A percentile compares a stretch with the other conserved stretches of the same genome.
Evolutionary conservation across 306 rosid genomes (phyloP).

Genomic region (Gastrolobium villosum): DNA sequence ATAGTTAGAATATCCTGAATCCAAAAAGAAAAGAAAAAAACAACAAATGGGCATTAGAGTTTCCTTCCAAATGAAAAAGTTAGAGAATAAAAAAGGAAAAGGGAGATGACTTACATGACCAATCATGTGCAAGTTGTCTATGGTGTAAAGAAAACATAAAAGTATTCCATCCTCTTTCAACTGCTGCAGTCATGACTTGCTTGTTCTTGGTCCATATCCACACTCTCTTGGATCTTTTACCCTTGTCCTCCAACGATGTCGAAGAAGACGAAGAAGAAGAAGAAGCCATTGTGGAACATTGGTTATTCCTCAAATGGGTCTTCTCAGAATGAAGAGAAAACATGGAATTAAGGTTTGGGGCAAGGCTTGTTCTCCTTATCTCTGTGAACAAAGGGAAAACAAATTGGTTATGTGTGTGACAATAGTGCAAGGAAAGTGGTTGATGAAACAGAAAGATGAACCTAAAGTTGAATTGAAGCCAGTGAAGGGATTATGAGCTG

Average conservation of each 20-base stretch:
- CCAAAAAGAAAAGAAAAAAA: neutral
- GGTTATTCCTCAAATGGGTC: slow-evolving; percentile 43
- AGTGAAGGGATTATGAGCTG: neutral
- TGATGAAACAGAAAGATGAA: slow-evolving; percentile 16
- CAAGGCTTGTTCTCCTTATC: slow-evolving; percentile 45
- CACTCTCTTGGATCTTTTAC: slow-evolving; percentile 67
- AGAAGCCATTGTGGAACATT: slow-evolving; percentile 51
- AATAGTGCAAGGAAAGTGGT: neutral
- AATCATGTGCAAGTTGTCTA: slow-evolving; percentile 71
- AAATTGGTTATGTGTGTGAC: neutral
- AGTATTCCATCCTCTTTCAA: slow-evolving; percentile 92
- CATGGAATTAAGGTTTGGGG: slow-evolving; percentile 15
- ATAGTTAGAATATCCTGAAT: too few species aligned
- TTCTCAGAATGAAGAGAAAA: slow-evolving; percentile 21
- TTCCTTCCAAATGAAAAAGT: slow-evolving; percentile 24
- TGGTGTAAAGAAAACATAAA: slow-evolving; percentile 66
- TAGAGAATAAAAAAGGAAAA: neutral
- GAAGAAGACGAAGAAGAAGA: slow-evolving; percentile 33
- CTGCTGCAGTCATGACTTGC: slow-evolving; percentile 86
- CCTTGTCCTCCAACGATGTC: slow-evolving; percentile 47
- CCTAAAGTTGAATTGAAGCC: slow-evolving; percentile 14
- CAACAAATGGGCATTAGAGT: slow-evolving; percentile 29
- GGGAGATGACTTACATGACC: slow-evolving; percentile 70
- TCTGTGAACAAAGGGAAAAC: slow-evolving; percentile 14
- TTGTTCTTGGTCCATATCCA: slow-evolving; percentile 87